Evolutionary conservation across 495 filamentous ascomycete genomes (phyloP).

Genomic region (Neurospora sublineolata): DNA sequence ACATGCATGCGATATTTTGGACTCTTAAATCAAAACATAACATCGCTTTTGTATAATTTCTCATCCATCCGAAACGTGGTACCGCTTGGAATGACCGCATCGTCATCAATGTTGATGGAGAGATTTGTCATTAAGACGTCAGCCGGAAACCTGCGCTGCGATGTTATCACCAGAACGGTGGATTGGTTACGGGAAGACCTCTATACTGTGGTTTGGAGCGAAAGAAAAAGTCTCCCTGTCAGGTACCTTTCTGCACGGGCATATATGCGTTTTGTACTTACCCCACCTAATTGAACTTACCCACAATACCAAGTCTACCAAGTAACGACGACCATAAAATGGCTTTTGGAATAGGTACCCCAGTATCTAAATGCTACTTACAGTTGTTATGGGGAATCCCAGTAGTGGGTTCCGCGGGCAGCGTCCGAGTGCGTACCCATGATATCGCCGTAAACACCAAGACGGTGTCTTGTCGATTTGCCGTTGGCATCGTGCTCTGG

Average conservation of each 20-base stretch:
- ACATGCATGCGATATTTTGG: not conserved
- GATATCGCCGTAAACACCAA: too few relatives aligned
- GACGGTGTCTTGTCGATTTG: too few relatives aligned
- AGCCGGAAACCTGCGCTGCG: not conserved
- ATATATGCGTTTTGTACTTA: too few relatives aligned
- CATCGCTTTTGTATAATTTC: not conserved
- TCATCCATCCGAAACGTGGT: not conserved
- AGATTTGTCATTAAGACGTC: not conserved
- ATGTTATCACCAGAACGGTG: not conserved
- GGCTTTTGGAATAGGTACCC: not conserved
- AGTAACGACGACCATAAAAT: fast-evolving
- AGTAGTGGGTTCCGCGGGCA: not conserved
- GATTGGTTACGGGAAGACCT: not conserved
- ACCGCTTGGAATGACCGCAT: not conserved
- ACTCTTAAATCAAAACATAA: not conserved
- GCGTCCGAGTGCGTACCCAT: not conserved
- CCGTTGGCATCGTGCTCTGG: too few relatives aligned
- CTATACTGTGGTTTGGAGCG: too few relatives aligned
- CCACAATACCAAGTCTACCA: too few relatives aligned
- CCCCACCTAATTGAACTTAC: too few relatives aligned
- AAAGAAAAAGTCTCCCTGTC: too few relatives aligned
- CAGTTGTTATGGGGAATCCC: not conserved
- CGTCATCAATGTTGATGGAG: not conserved
- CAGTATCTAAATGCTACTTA: not conserved
- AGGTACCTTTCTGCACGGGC: too few relatives aligned